Evolutionary conservation across 768 basidiomycete genomes (phyloP).

Genomic region (Boletellus ananas): DNA sequence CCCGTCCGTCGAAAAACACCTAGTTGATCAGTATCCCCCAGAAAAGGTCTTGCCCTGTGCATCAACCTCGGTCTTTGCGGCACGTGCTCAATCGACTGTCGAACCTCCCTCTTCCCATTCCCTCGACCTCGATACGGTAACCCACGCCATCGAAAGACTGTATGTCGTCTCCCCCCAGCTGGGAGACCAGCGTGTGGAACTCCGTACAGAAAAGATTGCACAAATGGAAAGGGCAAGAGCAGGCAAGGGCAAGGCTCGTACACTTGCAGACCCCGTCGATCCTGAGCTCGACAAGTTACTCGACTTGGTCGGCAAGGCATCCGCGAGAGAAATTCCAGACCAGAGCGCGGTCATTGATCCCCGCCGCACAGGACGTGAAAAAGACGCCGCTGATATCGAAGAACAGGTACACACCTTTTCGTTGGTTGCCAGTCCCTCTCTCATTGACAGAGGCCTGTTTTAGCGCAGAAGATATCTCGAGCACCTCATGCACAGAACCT

Average conservation of each 20-base stretch:
- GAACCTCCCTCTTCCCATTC: conserved; percentile 35
- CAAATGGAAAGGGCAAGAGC: conserved; percentile 70
- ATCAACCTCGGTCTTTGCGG: neutral
- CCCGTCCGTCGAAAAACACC: conserved; percentile 7
- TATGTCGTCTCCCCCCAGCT: conserved; percentile 85
- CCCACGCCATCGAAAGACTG: conserved; percentile 85
- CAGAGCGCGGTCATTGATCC: conserved; percentile 70
- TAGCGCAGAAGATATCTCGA: conserved; percentile 77
- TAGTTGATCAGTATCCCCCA: conserved; percentile 13
- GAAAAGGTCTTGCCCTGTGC: conserved; percentile 17
- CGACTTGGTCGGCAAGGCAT: conserved; percentile 67
- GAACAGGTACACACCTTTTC: conserved; percentile 50
- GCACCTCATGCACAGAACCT: conserved; percentile 65
- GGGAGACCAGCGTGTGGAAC: conserved; percentile 89
- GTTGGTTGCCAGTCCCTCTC: neutral
- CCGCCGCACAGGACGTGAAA: conserved; percentile 55
- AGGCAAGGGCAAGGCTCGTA: conserved; percentile 47
- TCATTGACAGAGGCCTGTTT: conserved; percentile 2
- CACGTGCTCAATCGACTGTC: neutral
- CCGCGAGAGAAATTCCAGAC: conserved; percentile 59
- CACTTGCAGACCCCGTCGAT: conserved; percentile 31
- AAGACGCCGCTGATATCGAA: conserved; percentile 48
- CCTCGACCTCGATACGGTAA: conserved; percentile 80
- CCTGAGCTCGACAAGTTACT: conserved; percentile 68
- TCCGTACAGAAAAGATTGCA: conserved; percentile 64